Evolutionary conservation across 768 basidiomycete genomes (phyloP).

Genomic region (Lyophyllum atratum): DNA sequence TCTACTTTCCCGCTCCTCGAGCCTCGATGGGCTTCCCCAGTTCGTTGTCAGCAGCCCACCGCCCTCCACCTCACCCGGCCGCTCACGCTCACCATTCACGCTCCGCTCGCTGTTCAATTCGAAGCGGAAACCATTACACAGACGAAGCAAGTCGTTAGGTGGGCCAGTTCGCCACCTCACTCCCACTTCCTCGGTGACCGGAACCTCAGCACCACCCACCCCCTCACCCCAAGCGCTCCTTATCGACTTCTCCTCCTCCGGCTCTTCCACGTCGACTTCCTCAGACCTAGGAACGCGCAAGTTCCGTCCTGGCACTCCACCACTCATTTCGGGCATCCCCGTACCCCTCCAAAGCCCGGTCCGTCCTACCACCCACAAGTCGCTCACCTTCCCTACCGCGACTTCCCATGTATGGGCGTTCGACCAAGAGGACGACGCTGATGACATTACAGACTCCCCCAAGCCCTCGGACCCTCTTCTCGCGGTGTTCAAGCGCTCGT

Average conservation of each 20-base stretch:
- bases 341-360: conserved; percentile 15
- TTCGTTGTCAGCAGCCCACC: conserved; percentile 1
- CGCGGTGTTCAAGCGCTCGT: conserved; percentile 15
- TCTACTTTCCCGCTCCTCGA: conserved; percentile 22
- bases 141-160: conserved; percentile 22
- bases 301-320: conserved; percentile 11
- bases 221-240: conserved; percentile 19
- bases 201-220: conserved; percentile 15
- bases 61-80: conserved; percentile 10
- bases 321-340: conserved; percentile 23
- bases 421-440: conserved; percentile 17
- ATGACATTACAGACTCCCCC: conserved; percentile 1
- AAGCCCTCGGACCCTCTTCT: conserved; percentile 13
- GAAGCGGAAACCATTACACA: conserved; percentile 14
- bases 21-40: conserved; percentile 19
- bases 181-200: background rate
- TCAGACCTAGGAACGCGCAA: conserved; percentile 24
- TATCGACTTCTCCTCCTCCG: conserved; percentile 21
- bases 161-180: conserved; percentile 9
- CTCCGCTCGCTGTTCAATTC: conserved; percentile 12
- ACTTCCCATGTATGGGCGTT: conserved; percentile 13
- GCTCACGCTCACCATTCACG: conserved; percentile 13
- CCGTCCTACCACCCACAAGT: background rate
- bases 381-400: background rate
- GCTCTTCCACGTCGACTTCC: conserved; percentile 17